Evolutionary conservation across 179 eudicot species (phyloP), one percentile per base, ranked within the genome.

Genomic region (Camellia oleifera): DNA sequence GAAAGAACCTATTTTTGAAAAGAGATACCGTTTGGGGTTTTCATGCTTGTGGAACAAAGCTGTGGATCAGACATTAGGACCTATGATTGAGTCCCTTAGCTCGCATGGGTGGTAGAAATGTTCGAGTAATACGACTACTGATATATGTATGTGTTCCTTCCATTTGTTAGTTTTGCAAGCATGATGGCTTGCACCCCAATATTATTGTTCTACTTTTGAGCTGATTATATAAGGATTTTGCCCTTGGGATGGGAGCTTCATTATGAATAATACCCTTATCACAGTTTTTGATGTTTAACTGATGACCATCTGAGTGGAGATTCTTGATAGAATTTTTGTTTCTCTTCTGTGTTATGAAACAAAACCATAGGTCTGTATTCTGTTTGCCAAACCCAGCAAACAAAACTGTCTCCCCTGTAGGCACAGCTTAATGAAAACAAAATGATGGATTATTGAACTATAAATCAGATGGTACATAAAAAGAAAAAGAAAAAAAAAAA

Each of bases 21-120:
- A 77, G 77, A 81, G 84, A 62, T 74, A 88, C 77, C 83, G 78
- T 53, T 70, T 82, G 12, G 89, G 86, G 69, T 23, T 86, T 75
- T 89, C 88, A 20, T 92, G 90, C 76, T 54, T 85, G 14, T 91
- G 93, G 95, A 92, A 92, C 88, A 92, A 88, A 86, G 88, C 89
- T 53, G 90, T 92, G 76, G 93, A 90, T 81, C 85, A 84, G 88
- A 88, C 91, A 67, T 80, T 92, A 54, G 89, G 91, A 76, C 76
- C 90, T 74, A 66, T 81, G 60, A 92, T 92, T 63, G 74, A 86
- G 84, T 84, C 89, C 78, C 86, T 90, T 32, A 90, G 92, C 82
- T 92, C 93, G 52, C 91, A 89, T 82, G 91, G 90, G 69, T 90
- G 93, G 93, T 92, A 84, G 90, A 80, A 72, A 77, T 69, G 69